phyloP scores from a whole-genome alignment of 1,284 basidiomycete genomes.

The Volvariella surrecta region DNA sequence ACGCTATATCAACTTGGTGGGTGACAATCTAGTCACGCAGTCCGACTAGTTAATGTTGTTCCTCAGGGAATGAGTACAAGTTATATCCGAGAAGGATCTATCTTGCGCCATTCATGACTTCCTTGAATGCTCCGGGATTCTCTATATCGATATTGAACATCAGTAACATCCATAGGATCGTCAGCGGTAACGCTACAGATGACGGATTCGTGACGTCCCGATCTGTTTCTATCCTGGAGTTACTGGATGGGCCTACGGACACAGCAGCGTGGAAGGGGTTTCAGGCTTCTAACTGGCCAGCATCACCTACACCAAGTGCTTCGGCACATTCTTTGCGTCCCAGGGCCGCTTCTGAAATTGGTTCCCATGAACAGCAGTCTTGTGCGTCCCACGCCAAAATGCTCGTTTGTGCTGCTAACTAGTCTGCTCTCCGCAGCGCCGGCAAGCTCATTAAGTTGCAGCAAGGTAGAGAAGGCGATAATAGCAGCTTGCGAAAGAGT shows the following conservation, averaged over 20 bases:
- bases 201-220: no score
- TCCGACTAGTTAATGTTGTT: background rate
- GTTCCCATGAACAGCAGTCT: no score
- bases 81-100: slow-evolving; percentile 24
- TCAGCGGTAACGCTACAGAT: slow-evolving; percentile 2
- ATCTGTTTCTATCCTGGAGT: slow-evolving; percentile 12
- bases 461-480: no score
- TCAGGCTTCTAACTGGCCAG: no score
- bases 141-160: slow-evolving; percentile 27
- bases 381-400: no score
- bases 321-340: no score
- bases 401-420: no score
- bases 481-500: slow-evolving; percentile 23
- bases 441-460: background rate
- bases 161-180: slow-evolving; percentile 13
- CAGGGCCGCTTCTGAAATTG: no score
- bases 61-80: slow-evolving; percentile 12
- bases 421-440: background rate
- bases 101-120: slow-evolving; percentile 28
- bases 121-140: slow-evolving; percentile 30
- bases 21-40: slow-evolving; percentile 9
- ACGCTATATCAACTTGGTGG: slow-evolving; percentile 31
- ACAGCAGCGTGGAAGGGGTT: slow-evolving; percentile 23
- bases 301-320: no score
- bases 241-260: slow-evolving; percentile 27